These are phyloP conservation scores for Alnus glutinosa DNA, from an alignment of 306 rosid species.

Conservation along the genomic window DNA sequence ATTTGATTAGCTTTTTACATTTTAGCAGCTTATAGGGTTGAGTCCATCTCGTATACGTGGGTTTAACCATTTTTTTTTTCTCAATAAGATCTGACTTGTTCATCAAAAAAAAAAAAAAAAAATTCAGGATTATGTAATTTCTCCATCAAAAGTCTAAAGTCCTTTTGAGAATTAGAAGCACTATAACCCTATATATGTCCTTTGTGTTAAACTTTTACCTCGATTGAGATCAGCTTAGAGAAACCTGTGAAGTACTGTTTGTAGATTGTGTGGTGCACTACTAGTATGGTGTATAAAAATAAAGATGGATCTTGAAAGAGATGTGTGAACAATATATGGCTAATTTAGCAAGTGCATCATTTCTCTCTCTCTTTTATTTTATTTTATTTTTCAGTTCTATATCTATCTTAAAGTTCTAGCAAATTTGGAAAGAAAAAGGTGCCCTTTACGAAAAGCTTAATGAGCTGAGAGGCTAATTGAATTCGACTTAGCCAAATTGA, in stretches of 20 bases:
- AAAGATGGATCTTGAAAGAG: background rate
- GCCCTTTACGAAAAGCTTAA: background rate
- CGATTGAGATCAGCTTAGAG: background rate
- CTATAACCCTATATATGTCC: background rate
- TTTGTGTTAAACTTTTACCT: background rate
- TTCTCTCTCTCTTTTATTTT: too few relatives aligned
- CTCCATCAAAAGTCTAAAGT: background rate
- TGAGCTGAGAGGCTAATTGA: background rate
- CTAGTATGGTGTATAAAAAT: background rate
- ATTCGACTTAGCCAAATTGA: conserved; percentile 15
- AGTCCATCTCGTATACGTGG: too few relatives aligned
- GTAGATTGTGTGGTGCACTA: background rate
- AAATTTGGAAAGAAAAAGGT: background rate
- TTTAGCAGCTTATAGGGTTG: too few relatives aligned
- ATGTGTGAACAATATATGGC: background rate
- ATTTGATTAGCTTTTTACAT: too few relatives aligned
- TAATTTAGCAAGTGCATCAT: background rate
- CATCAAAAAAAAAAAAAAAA: background rate
- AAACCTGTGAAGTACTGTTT: background rate
- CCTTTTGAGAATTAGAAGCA: background rate
- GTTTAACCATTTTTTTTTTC: too few relatives aligned
- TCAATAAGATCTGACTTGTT: too few relatives aligned
- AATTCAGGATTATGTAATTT: background rate
- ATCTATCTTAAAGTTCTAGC: background rate
- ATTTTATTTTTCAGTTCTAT: background rate